Percentiles rank a stretch among this genome's conserved stretches.
These are phyloP conservation scores for Alternaria incomplexa DNA, from an alignment of 2,329 filamentous ascomycete species.

Conservation along the genomic window DNA sequence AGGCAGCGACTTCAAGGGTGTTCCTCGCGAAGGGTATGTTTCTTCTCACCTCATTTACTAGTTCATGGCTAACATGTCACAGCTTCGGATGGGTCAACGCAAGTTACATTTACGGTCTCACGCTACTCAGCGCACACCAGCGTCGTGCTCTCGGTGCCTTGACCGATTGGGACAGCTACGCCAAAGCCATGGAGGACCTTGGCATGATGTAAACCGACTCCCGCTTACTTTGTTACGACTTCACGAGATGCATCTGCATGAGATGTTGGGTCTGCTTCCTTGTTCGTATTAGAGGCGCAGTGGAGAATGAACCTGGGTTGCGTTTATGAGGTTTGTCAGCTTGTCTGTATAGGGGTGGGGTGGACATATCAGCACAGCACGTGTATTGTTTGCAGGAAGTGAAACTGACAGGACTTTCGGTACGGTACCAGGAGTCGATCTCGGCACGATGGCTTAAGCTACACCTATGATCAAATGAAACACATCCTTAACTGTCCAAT, in stretches of 20 bases:
- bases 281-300: not conserved
- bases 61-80: constrained; percentile 28
- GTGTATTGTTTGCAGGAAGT: not conserved
- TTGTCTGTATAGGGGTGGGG: not conserved
- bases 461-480: not conserved
- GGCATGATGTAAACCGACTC: constrained; percentile 26
- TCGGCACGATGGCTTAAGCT: not conserved
- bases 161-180: constrained; percentile 84
- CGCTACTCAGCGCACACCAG: constrained; percentile 88
- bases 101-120: constrained; percentile 91
- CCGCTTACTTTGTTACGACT: constrained; percentile 6
- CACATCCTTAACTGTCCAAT: not conserved
- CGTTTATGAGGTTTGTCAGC: not conserved
- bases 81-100: constrained; percentile 99
- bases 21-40: constrained; percentile 91
- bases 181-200: constrained; percentile 63
- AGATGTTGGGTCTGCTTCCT: not conserved
- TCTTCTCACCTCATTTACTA: not conserved
- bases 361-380: not conserved
- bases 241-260: constrained; percentile 8
- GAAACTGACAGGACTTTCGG: not conserved
- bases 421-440: not conserved
- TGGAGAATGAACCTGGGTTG: not conserved
- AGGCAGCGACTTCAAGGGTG: constrained; percentile 91
- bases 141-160: constrained; percentile 85